Percentiles rank a stretch among this genome's conserved stretches.
phyloP scores from a whole-genome alignment of 2,329 filamentous ascomycete species.

The Ceratocystis cacaofunesta region DNA sequence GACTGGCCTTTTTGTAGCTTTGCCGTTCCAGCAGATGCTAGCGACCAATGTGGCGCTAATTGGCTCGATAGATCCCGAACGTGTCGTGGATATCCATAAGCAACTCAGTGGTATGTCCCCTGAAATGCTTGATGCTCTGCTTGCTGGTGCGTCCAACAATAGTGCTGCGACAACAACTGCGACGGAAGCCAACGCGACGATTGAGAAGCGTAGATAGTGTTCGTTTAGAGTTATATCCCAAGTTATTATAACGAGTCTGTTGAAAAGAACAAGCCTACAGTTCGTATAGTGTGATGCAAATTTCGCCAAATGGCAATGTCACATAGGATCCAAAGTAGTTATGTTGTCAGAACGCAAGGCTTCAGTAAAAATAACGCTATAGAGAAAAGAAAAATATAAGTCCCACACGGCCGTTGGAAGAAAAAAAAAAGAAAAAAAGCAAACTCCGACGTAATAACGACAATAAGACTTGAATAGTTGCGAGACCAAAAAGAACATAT shows the following conservation, averaged over 20 bases:
- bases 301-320: no score
- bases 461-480: no score
- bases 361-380: not conserved
- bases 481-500: no score
- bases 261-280: not conserved
- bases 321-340: no score
- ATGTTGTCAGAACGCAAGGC: not conserved
- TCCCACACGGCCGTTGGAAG: not conserved
- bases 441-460: not conserved
- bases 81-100: slow-evolving; percentile 27
- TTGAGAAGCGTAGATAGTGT: not conserved
- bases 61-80: slow-evolving; percentile 49
- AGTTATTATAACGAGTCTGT: not conserved
- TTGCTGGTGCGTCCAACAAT: slow-evolving; percentile 21
- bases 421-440: not conserved
- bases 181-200: slow-evolving; percentile 17
- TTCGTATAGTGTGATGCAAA: no score
- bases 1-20: slow-evolving; percentile 54
- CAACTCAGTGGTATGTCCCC: slow-evolving; percentile 29
- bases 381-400: not conserved
- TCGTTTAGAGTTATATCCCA: not conserved
- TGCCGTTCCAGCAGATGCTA: slow-evolving; percentile 66
- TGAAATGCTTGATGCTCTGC: slow-evolving; percentile 35
- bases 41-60: slow-evolving; percentile 52
- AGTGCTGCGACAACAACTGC: slow-evolving; percentile 23